These are phyloP conservation scores for Mycena floridula DNA, from an alignment of 768 basidiomycete genomes.

Conservation along the genomic window DNA sequence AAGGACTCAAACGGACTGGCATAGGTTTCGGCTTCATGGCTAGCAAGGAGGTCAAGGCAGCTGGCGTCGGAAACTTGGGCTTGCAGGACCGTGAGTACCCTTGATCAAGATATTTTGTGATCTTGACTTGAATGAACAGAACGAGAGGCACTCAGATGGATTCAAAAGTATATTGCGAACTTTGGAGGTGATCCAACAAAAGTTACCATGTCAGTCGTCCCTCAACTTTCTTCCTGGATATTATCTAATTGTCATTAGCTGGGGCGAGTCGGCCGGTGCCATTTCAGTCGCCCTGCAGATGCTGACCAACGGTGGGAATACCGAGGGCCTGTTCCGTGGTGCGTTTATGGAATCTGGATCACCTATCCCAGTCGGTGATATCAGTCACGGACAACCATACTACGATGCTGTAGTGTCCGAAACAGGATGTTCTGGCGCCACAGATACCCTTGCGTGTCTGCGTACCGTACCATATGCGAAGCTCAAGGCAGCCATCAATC, in stretches of 20 bases:
- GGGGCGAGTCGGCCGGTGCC: slow-evolving; percentile 43
- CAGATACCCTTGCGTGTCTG: slow-evolving; percentile 36
- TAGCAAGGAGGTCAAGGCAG: slow-evolving; percentile 22
- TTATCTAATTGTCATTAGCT: slow-evolving; percentile 13
- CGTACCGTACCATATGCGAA: slow-evolving; percentile 27
- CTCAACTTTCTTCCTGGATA: neutral
- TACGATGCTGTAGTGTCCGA: slow-evolving; percentile 35
- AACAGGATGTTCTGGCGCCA: slow-evolving; percentile 22
- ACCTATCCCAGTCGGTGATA: slow-evolving; percentile 36
- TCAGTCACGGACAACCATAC: slow-evolving; percentile 35
- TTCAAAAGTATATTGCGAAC: slow-evolving; percentile 48
- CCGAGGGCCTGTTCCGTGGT: slow-evolving; percentile 40
- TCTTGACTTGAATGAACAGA: slow-evolving; percentile 23
- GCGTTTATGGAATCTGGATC: slow-evolving; percentile 47
- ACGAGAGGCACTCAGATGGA: slow-evolving; percentile 56
- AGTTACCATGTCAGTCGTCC: slow-evolving; percentile 22
- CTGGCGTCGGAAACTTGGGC: slow-evolving; percentile 34
- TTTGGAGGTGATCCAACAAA: slow-evolving; percentile 61
- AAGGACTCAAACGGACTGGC: no score
- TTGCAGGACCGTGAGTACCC: slow-evolving; percentile 31
- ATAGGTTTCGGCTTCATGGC: slow-evolving; percentile 26
- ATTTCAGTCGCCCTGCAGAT: slow-evolving; percentile 48
- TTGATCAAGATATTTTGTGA: neutral
- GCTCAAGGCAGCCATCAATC: slow-evolving; percentile 33
- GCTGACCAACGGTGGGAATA: slow-evolving; percentile 38